phyloP scores from a whole-genome alignment of 148 eudicot genomes.

The Fagopyrum tataricum region DNA sequence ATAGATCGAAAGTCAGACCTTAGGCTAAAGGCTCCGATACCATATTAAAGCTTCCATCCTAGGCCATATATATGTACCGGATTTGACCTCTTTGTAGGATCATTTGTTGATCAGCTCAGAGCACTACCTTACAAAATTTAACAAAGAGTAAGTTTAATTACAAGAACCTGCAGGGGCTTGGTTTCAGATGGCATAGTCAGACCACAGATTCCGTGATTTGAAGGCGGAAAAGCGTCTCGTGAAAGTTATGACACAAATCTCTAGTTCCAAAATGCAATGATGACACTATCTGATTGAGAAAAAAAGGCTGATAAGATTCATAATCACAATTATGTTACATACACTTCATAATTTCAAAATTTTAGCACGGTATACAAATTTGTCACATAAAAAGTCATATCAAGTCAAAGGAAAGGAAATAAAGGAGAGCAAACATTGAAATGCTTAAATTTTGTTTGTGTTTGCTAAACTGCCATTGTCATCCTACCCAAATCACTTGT shows the following conservation, averaged over 20 bases:
- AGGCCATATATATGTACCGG: too few relatives aligned
- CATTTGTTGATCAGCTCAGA: not conserved
- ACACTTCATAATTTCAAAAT: not conserved
- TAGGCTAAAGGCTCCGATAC: too few relatives aligned
- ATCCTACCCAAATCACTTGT: not conserved
- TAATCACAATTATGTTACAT: not conserved
- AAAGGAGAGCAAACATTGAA: not conserved
- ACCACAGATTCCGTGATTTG: not conserved
- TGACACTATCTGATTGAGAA: not conserved
- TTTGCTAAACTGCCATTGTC: not conserved
- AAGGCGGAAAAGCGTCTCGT: not conserved
- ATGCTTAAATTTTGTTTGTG: not conserved
- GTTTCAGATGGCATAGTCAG: constrained; percentile 5
- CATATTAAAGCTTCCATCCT: too few relatives aligned
- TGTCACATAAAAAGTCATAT: not conserved
- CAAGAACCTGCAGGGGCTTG: constrained; percentile 14
- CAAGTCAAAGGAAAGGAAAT: not conserved
- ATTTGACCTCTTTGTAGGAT: too few relatives aligned
- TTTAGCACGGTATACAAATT: not conserved
- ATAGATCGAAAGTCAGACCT: too few relatives aligned
- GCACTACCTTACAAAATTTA: not conserved
- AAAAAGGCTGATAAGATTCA: not conserved
- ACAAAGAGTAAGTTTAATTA: not conserved
- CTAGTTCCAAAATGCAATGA: not conserved
- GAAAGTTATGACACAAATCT: not conserved